Percentiles rank a stretch among this genome's conserved stretches.
phyloP scores from a whole-genome alignment of 2,329 filamentous ascomycete genomes.

The Fusarium sp. region DNA sequence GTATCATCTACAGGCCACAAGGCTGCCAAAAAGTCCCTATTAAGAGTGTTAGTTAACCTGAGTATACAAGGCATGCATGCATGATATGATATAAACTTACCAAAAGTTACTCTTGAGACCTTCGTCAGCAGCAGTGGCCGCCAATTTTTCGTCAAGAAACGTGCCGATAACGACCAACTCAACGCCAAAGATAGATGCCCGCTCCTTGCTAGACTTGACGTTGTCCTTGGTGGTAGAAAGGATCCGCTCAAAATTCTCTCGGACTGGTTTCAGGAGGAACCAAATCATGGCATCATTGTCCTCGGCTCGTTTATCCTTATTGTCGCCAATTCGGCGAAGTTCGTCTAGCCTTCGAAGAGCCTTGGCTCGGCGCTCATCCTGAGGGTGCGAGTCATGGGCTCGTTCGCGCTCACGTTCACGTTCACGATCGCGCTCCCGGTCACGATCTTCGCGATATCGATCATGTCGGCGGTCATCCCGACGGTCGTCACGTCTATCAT shows the following conservation, averaged over 20 bases:
- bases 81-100: constrained; percentile 50
- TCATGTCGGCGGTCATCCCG: constrained; percentile 38
- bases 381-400: constrained; percentile 46
- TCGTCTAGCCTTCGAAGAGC: constrained; percentile 56
- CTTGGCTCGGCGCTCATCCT: constrained; percentile 56
- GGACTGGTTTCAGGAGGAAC: constrained; percentile 67
- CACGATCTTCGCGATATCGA: constrained; percentile 38
- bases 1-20: constrained; percentile 60
- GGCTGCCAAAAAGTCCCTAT: constrained; percentile 58
- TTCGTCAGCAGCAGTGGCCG: constrained; percentile 55
- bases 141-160: constrained; percentile 64
- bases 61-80: background rate
- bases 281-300: constrained; percentile 61
- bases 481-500: constrained; percentile 39
- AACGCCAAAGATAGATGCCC: constrained; percentile 69
- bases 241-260: constrained; percentile 68
- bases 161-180: constrained; percentile 72
- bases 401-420: constrained; percentile 43
- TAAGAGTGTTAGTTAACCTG: constrained; percentile 37
- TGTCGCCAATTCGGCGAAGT: constrained; percentile 59
- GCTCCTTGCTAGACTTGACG: constrained; percentile 70
- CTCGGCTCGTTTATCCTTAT: constrained; percentile 59
- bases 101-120: constrained; percentile 62
- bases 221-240: constrained; percentile 70
- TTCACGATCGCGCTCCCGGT: constrained; percentile 41